Evolutionary conservation across 23 red algal species (phyloP), one percentile per base, ranked within the genome.

Genomic region (Agarophyton chilense): DNA sequence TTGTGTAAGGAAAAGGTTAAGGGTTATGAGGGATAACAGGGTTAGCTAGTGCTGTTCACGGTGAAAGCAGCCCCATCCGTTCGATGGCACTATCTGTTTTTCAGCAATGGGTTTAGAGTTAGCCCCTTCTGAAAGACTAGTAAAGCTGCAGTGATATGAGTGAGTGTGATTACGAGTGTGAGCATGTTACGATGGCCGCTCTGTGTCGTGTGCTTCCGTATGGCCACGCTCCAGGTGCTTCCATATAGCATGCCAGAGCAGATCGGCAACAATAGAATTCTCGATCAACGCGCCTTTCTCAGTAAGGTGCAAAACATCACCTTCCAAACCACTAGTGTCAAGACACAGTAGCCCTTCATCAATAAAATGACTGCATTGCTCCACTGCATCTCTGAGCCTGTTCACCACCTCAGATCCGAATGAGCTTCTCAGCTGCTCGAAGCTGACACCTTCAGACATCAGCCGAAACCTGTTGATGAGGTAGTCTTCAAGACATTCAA

Each of bases 261-360:
- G 45, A 60, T 57, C 67, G 13, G 85, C 79, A 24, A 91, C 50
- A 68, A 91, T 61, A 29, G 88, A 57, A 32, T 81, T 91, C 64
- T 91, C 88, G 17, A 91, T 11, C 55, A 91, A 64, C 10, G 88
- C 77, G 9, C 88, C 88, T 57, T 91, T 34, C 60, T 91, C 62
- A 71, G 76, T 82, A 16, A 91, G 58, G 44, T 38, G 34, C 25
- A 91, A 38, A 6, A 82, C 17, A 79, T 49, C 42, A 5, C 39
- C 22, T 7, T 82, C 74, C 34, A 18, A 1, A 31, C 0, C 55
- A 28, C 40, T 10, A 0, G 42, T 41, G 18, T 57, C 44, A 1
- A 89, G 31, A 1, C 39, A 10, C 41, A 89, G 32, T 10, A 61
- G 63, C 2, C 53, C 43, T 43, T 89, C 43, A 6, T 76, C 68